phyloP scores from a whole-genome alignment of 306 rosid species.

The Cucumis cinereus region DNA sequence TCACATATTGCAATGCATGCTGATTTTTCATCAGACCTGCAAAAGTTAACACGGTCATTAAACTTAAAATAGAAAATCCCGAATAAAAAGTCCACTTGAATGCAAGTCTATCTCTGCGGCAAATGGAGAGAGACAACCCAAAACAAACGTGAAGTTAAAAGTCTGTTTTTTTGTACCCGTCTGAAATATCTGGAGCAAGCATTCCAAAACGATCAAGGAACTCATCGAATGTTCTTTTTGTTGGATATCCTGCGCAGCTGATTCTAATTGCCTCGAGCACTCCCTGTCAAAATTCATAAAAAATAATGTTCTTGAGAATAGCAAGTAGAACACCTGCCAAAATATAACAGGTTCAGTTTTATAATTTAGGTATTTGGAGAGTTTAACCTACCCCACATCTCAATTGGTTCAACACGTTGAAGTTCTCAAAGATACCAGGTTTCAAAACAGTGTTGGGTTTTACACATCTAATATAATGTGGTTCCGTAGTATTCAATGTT shows the following conservation, averaged over 20 bases:
- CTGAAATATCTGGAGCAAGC: constrained; percentile 73
- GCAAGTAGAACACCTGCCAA: neutral
- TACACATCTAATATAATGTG: constrained; percentile 89
- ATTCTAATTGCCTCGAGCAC: constrained; percentile 84
- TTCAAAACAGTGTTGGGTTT: constrained; percentile 78
- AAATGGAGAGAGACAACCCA: neutral
- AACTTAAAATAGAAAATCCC: neutral
- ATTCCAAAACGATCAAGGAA: constrained; percentile 84
- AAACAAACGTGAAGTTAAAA: constrained; percentile 8
- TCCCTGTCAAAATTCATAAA: constrained; percentile 40
- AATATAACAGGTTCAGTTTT: neutral
- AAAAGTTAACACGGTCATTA: constrained; percentile 10
- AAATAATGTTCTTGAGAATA: neutral
- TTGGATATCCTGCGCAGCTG: constrained; percentile 90
- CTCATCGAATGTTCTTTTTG: constrained; percentile 75
- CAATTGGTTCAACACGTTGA: constrained; percentile 69
- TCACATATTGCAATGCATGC: constrained; percentile 61
- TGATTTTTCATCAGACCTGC: constrained; percentile 74
- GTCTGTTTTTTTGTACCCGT: constrained; percentile 39
- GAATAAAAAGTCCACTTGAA: neutral
- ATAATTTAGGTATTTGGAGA: neutral
- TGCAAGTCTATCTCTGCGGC: neutral
- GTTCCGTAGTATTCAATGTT: constrained; percentile 69
- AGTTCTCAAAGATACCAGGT: constrained; percentile 81
- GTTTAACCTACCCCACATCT: constrained; percentile 66